Evolutionary conservation across 208 protist species (phyloP).

Genomic region (Acanthamoeba healyi): DNA sequence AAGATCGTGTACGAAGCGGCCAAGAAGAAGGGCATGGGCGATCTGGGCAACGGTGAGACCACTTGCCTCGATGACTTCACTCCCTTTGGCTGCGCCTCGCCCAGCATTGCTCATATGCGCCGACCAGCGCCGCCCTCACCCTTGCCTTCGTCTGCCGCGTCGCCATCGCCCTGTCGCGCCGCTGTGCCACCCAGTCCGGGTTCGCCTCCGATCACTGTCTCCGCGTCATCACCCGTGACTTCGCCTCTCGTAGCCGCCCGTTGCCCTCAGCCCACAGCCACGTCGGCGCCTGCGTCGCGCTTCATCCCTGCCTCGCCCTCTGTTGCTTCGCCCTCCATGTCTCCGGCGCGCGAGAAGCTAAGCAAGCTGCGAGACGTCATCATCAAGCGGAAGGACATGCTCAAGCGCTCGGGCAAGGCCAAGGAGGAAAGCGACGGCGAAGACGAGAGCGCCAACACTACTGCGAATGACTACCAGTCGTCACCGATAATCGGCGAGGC

Average conservation of each 20-base stretch:
- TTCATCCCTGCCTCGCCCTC: background rate
- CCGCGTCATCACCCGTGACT: background rate
- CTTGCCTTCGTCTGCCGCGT: background rate
- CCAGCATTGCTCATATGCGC: background rate
- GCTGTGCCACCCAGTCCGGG: background rate
- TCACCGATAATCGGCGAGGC: background rate
- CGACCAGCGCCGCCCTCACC: background rate
- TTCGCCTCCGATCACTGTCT: background rate
- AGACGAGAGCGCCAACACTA: background rate
- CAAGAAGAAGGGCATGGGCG: conserved; percentile 31
- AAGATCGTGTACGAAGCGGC: conserved; percentile 36
- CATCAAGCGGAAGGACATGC: conserved; percentile 34
- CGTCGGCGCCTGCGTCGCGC: background rate
- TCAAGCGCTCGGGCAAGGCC: background rate
- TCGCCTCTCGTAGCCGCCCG: background rate
- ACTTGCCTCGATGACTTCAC: conserved; percentile 1
- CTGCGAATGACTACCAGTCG: background rate
- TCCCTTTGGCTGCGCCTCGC: background rate
- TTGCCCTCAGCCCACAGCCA: background rate
- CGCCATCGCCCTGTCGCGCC: background rate
- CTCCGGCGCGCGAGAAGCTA: background rate
- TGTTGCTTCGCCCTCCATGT: background rate
- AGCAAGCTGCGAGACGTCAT: conserved; percentile 28
- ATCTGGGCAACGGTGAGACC: conserved; percentile 13
- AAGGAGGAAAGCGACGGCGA: background rate